Percentiles rank a stretch among this genome's conserved stretches.
Evolutionary conservation across 208 protist genomes (phyloP).

Genomic region (Trypanosoma boissoni): DNA sequence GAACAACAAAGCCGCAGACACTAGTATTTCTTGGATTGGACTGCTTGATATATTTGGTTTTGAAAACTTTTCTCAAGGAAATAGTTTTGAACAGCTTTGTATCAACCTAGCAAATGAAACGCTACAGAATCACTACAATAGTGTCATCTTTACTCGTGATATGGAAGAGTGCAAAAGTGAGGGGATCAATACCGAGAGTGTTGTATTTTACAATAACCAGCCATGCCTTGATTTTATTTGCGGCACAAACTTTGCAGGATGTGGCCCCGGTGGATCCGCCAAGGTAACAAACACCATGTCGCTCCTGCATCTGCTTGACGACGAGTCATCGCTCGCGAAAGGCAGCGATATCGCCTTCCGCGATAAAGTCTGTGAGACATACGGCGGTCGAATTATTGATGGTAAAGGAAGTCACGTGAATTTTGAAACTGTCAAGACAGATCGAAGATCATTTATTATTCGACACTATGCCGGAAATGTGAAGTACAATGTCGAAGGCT

Average conservation of each 20-base stretch:
- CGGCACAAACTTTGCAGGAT: slow-evolving; percentile 20
- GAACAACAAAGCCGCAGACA: not conserved
- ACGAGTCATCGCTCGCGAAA: slow-evolving; percentile 67
- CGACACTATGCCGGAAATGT: slow-evolving; percentile 57
- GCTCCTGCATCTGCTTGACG: slow-evolving; percentile 79
- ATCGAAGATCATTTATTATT: slow-evolving; percentile 31
- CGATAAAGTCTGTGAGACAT: slow-evolving; percentile 36
- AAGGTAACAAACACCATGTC: slow-evolving; percentile 46
- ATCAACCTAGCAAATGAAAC: slow-evolving; percentile 96
- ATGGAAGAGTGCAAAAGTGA: slow-evolving; percentile 59
- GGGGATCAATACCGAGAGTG: slow-evolving; percentile 75
- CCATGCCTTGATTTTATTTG: slow-evolving; percentile 82
- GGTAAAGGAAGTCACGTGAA: slow-evolving; percentile 30
- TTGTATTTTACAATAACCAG: slow-evolving; percentile 83
- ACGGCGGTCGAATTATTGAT: slow-evolving; percentile 23
- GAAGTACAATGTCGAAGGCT: slow-evolving; percentile 32
- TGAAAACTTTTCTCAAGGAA: slow-evolving; percentile 87
- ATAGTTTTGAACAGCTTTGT: slow-evolving; percentile 95
- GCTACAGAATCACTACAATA: slow-evolving; percentile 90
- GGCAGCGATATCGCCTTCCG: slow-evolving; percentile 51
- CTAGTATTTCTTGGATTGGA: slow-evolving; percentile 37
- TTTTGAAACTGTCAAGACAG: slow-evolving; percentile 23
- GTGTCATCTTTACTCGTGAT: slow-evolving; percentile 74
- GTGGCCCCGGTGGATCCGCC: not conserved
- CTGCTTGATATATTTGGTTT: slow-evolving; percentile 95